Conservation (phyloP, 2,329 filamentous ascomycete genomes). For the Periglandula ipomoeae region DNA sequence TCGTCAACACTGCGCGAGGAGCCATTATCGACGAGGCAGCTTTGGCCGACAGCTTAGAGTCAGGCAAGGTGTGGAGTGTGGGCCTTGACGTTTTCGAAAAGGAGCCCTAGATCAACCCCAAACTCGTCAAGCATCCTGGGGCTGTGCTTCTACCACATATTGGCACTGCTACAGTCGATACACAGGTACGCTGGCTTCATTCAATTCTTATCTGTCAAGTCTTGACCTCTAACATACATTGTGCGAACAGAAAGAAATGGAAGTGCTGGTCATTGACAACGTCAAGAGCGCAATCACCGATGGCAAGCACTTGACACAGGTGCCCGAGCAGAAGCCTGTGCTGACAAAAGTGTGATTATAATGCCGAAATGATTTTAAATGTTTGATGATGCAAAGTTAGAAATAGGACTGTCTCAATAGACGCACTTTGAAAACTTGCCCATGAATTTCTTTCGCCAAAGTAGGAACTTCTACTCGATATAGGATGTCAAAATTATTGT, state of each 20-base stretch:
- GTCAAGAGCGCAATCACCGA: conserved; percentile 21
- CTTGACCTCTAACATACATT: too few species aligned
- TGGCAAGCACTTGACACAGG: conserved; percentile 11
- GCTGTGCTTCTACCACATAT: conserved; percentile 59
- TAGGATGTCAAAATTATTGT: too few species aligned
- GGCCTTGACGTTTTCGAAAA: conserved; percentile 49
- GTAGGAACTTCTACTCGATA: too few species aligned
- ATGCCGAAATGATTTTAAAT: neutral
- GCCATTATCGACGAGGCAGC: conserved; percentile 47
- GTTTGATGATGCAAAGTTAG: neutral
- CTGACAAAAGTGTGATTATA: conserved; percentile 1
- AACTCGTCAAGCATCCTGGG: conserved; percentile 47
- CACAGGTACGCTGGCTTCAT: conserved; percentile 13
- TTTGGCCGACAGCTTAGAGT: conserved; percentile 42
- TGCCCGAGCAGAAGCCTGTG: conserved; percentile 8
- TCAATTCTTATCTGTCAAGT: too few species aligned
- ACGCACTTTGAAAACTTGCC: neutral
- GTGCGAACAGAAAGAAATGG: conserved; percentile 16
- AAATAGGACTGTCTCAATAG: neutral
- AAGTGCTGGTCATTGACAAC: conserved; percentile 20
- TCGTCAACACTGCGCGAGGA: conserved; percentile 50
- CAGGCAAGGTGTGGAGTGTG: conserved; percentile 42
- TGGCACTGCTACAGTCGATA: conserved; percentile 55
- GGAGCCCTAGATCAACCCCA: conserved; percentile 53
- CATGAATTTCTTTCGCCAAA: neutral